Evolutionary conservation across 345 rosid genomes (phyloP).

Genomic region (Brassica incana): DNA sequence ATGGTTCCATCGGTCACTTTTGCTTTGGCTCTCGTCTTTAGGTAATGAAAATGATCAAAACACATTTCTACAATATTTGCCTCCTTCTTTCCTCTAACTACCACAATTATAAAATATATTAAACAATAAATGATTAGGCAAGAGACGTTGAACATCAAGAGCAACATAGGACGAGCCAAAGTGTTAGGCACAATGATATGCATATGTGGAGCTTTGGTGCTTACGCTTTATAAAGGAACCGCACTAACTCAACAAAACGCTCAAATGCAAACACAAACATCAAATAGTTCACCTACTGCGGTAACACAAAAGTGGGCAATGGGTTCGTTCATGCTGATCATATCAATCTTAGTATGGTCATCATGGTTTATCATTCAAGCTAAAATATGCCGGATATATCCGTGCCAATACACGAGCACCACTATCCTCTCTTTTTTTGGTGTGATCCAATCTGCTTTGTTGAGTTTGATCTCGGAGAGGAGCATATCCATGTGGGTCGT

Average conservation of each 20-base stretch:
- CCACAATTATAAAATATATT: neutral
- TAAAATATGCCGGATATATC: constrained; percentile 46
- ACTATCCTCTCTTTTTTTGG: constrained; percentile 62
- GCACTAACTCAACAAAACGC: constrained; percentile 33
- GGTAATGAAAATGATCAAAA: constrained; percentile 36
- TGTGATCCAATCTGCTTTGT: constrained; percentile 55
- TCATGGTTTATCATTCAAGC: constrained; percentile 65
- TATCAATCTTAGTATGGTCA: constrained; percentile 54
- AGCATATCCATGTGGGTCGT: constrained; percentile 54
- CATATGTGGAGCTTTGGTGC: constrained; percentile 53
- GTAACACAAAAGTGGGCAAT: constrained; percentile 45
- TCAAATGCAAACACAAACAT: constrained; percentile 15
- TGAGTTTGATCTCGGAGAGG: constrained; percentile 50
- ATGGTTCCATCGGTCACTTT: constrained; percentile 64
- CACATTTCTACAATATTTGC: neutral
- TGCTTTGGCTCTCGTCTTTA: constrained; percentile 49
- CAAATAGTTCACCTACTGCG: constrained; percentile 1
- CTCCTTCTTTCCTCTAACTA: neutral
- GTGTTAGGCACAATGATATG: constrained; percentile 55
- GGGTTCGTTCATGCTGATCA: constrained; percentile 49
- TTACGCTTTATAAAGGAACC: constrained; percentile 59
- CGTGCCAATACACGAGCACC: constrained; percentile 65
- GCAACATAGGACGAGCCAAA: constrained; percentile 54
- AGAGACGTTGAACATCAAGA: constrained; percentile 52
- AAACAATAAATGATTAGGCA: constrained; percentile 33